Conservation (phyloP, 352 stramenopile genomes). For the Paralagenidium karlingii region DNA sequence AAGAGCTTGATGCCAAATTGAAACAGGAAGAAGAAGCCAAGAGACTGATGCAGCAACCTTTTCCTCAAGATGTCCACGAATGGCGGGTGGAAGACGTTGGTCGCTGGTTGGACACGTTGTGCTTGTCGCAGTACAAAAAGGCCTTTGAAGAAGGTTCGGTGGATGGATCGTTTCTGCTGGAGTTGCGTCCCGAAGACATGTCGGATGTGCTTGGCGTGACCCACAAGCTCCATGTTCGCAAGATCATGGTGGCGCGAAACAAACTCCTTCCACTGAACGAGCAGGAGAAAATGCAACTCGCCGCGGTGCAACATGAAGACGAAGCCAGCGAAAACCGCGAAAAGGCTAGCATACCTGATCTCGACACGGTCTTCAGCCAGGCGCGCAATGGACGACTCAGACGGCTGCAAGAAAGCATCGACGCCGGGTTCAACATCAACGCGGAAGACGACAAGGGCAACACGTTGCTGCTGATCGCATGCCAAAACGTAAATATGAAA, state of each 20-base stretch:
- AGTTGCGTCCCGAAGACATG: constrained; percentile 87
- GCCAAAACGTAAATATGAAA: constrained; percentile 83
- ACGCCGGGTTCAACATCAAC: constrained; percentile 84
- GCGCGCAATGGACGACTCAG: constrained; percentile 83
- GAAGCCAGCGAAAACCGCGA: constrained; percentile 17
- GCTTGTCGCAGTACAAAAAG: constrained; percentile 82
- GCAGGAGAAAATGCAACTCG: constrained; percentile 42
- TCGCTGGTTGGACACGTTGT: constrained; percentile 86
- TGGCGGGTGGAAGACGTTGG: constrained; percentile 88
- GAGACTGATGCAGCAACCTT: constrained; percentile 27
- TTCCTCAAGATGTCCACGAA: constrained; percentile 55
- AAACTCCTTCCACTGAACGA: constrained; percentile 74
- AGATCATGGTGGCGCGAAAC: constrained; percentile 76
- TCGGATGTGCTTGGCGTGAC: constrained; percentile 81
- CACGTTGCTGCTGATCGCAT: constrained; percentile 82
- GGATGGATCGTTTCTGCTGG: constrained; percentile 87
- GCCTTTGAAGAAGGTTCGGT: constrained; percentile 85
- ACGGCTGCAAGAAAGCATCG: constrained; percentile 80
- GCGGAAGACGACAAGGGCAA: constrained; percentile 88
- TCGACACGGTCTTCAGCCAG: constrained; percentile 83
- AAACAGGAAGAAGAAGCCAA: constrained; percentile 51
- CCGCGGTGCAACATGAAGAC: constrained; percentile 35
- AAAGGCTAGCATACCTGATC: constrained; percentile 14
- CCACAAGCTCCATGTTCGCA: constrained; percentile 88
- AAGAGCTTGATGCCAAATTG: constrained; percentile 39